phyloP scores from a whole-genome alignment of 2,329 filamentous ascomycete species.

The Cytospora piceae region DNA sequence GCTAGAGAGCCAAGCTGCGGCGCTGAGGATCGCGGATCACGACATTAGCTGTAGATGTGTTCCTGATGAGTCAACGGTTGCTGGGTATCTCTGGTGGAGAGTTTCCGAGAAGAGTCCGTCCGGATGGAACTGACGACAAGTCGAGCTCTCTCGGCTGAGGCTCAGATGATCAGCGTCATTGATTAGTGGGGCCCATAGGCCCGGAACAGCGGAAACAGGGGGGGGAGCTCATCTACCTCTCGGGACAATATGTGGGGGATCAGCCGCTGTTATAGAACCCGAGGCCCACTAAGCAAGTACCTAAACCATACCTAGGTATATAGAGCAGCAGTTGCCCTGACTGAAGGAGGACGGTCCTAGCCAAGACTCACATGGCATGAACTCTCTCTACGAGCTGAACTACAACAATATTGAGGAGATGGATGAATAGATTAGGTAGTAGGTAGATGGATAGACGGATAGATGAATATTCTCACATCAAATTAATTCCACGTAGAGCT shows the following conservation, averaged over 20 bases:
- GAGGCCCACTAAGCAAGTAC: slow-evolving; percentile 5
- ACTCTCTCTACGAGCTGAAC: too few relatives aligned
- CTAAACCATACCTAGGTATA: too few relatives aligned
- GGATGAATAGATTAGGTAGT: neutral
- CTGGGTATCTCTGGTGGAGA: neutral
- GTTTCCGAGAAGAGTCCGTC: neutral
- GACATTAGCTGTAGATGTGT: slow-evolving; percentile 15
- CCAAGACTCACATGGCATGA: slow-evolving; percentile 1
- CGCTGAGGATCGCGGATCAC: slow-evolving; percentile 23
- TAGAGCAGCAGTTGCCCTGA: neutral
- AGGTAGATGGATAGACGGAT: neutral
- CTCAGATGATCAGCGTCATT: slow-evolving; percentile 27
- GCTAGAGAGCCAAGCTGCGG: slow-evolving; percentile 23
- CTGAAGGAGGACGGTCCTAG: neutral
- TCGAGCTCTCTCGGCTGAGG: slow-evolving; percentile 20
- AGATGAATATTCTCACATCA: neutral
- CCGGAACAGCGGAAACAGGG: slow-evolving; percentile 23
- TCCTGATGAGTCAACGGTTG: neutral
- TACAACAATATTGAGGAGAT: too few relatives aligned
- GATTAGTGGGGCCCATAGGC: slow-evolving; percentile 20
- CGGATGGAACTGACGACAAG: neutral
- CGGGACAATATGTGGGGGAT: slow-evolving; percentile 18
- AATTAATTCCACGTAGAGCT: neutral
- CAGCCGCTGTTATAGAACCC: slow-evolving; percentile 9
- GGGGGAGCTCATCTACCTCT: neutral